Percentiles rank a stretch among this genome's conserved stretches.
phyloP scores from a whole-genome alignment of 108 stramenopile genomes.

The Stephanodiscus minutulus region DNA sequence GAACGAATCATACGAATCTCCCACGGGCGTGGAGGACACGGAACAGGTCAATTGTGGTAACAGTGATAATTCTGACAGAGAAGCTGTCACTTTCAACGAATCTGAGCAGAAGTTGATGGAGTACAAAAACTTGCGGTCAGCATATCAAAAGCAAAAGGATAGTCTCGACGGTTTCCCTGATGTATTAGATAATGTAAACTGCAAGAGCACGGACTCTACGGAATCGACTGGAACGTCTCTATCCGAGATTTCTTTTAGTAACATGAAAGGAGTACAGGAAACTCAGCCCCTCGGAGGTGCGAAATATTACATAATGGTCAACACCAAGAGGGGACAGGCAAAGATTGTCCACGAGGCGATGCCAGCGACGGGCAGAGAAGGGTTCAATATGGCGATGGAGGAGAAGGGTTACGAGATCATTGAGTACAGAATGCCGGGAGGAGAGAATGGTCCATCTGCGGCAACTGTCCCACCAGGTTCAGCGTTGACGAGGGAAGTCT shows the following conservation, averaged over 20 bases:
- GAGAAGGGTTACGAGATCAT: background rate
- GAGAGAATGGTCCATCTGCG: background rate
- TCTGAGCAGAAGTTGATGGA: too few species aligned
- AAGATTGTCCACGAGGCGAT: conserved; percentile 2
- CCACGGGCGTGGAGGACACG: background rate
- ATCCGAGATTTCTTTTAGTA: background rate
- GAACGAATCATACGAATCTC: background rate
- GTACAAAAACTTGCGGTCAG: background rate
- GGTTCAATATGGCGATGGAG: background rate
- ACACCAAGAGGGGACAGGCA: conserved; percentile 5
- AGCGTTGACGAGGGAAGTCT: too few species aligned
- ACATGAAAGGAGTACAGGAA: background rate
- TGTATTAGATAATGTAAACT: background rate
- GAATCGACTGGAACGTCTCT: conserved; percentile 1
- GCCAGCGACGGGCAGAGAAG: background rate
- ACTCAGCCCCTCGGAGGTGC: conserved; percentile 3
- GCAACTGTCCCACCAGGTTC: too few species aligned
- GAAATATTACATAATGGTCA: background rate
- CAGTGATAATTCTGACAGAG: background rate
- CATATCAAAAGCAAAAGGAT: background rate
- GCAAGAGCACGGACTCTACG: background rate
- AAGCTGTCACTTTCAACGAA: too few species aligned
- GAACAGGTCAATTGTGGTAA: background rate
- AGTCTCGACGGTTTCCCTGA: background rate
- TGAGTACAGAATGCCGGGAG: background rate